Conservation (phyloP, 2,329 filamentous ascomycete species). For the Cercospora sp. region DNA sequence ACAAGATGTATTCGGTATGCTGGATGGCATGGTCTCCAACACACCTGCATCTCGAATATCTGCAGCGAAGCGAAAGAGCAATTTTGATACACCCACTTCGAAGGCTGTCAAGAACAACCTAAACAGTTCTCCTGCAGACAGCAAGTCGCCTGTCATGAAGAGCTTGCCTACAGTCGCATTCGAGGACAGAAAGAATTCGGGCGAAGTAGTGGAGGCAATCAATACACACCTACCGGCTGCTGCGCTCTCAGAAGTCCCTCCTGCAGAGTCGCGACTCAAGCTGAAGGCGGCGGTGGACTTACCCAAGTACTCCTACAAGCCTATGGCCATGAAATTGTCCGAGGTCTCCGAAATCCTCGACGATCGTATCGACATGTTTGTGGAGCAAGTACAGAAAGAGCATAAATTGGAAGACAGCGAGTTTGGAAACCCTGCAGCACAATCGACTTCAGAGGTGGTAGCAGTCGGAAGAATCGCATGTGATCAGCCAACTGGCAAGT, state of each 20-base stretch:
- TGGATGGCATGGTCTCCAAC: conserved; percentile 52
- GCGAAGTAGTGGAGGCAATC: conserved; percentile 79
- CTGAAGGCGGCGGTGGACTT: conserved; percentile 83
- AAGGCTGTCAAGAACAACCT: conserved; percentile 46
- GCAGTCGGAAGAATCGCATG: conserved; percentile 90
- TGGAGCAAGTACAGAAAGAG: conserved; percentile 69
- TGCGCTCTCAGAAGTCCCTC: conserved; percentile 50
- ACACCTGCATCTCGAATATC: conserved; percentile 45
- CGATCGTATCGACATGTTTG: conserved; percentile 91
- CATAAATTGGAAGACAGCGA: conserved; percentile 74
- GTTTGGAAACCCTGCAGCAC: conserved; percentile 83
- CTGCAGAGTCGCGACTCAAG: conserved; percentile 74
- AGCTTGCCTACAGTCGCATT: conserved; percentile 55
- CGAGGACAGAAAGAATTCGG: conserved; percentile 72
- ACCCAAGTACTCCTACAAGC: conserved; percentile 88
- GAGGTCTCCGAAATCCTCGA: conserved; percentile 92
- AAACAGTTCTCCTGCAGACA: conserved; percentile 52
- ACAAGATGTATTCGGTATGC: conserved; percentile 72
- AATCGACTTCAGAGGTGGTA: conserved; percentile 82
- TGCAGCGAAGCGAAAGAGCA: conserved; percentile 52
- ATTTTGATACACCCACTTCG: conserved; percentile 53
- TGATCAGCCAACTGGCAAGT: conserved; percentile 79
- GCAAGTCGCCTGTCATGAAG: conserved; percentile 39
- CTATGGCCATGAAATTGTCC: conserved; percentile 90
- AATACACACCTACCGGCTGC: conserved; percentile 72